Evolutionary conservation across 2,329 filamentous ascomycete genomes (phyloP), one percentile per base, ranked within the genome.

Genomic region (Venturia asperata): DNA sequence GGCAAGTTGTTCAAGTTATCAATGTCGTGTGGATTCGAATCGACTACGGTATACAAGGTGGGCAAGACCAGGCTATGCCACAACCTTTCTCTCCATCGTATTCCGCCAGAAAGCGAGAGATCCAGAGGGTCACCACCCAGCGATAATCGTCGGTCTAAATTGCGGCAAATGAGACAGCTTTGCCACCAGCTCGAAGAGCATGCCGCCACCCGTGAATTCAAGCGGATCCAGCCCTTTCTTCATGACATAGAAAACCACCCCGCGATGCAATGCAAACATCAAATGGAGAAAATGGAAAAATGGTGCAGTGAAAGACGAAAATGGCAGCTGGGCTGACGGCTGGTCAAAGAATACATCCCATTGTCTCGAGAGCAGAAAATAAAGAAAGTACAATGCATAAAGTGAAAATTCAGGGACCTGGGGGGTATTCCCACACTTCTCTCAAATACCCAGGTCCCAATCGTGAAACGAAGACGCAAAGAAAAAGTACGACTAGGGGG

Each of bases 191-290:
- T 34, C 52, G 7, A 58, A 37, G 52, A 21, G 15, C 15, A 55
- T 55, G 1, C 27, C 24, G 21, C 24, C 49, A 13, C 49, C 49
- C 6, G 7, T 21, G n/a, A 24, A 21, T 24, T 47, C 45, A 21
- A 24, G n/a, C 45, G n/a, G 47, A 13, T 15, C 30, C 52, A n/a
- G 6, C 27, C 30, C 19, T 9, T n/a, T 19, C 9, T 15, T 19
- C 19, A 13, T 4, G 15, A 7, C 47, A 58, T 15, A 58, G n/a
- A n/a, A 17, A n/a, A 37, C 27, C 27, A 52, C 19, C 30, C 52
- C 52, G 52, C 52, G n/a, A 58, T 58, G 52, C 52, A 37, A 58
- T 58, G 52, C 27, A 58, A 58, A 37, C 6, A 34, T 19, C 17
- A 37, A 58, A 5, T 9, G 30, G 24, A 11, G 19, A n/a, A 37